phyloP scores from a whole-genome alignment of 2,329 filamentous ascomycete genomes.

The Knoxdaviesia capensis region DNA sequence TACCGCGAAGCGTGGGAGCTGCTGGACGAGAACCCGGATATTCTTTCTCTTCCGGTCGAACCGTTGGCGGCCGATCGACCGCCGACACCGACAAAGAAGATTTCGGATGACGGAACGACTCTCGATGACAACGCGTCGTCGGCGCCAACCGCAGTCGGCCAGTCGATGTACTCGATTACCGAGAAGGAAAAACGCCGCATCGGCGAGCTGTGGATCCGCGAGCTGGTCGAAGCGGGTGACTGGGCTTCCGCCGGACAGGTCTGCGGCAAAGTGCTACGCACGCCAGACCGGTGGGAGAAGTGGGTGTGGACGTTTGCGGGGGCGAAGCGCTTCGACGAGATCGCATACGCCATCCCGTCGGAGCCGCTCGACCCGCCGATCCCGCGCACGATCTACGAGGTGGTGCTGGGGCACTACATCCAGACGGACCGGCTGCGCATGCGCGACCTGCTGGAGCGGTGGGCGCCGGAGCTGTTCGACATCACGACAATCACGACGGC shows the following conservation, averaged over 20 bases:
- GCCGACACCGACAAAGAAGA: slow-evolving; percentile 19
- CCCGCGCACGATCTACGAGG: slow-evolving; percentile 67
- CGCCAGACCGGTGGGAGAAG: slow-evolving; percentile 73
- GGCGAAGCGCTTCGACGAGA: slow-evolving; percentile 72
- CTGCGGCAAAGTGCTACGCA: slow-evolving; percentile 65
- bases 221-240: slow-evolving; percentile 53
- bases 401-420: slow-evolving; percentile 77
- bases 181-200: slow-evolving; percentile 81
- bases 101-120: slow-evolving; percentile 35
- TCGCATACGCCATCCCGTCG: slow-evolving; percentile 64
- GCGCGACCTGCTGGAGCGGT: slow-evolving; percentile 58
- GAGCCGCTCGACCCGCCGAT: slow-evolving; percentile 61
- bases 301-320: slow-evolving; percentile 90
- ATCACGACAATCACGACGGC: slow-evolving; percentile 54
- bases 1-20: slow-evolving; percentile 81
- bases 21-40: slow-evolving; percentile 71
- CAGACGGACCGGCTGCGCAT: slow-evolving; percentile 56
- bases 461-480: slow-evolving; percentile 73
- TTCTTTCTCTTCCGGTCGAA: slow-evolving; percentile 24
- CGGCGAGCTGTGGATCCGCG: slow-evolving; percentile 82
- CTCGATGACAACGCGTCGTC: slow-evolving; percentile 50
- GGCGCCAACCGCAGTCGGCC: slow-evolving; percentile 10
- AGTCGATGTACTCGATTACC: slow-evolving; percentile 38
- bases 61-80: slow-evolving; percentile 17
- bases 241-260: slow-evolving; percentile 65